Base-by-base conservation (phyloP, 2,329 filamentous ascomycete genomes). In the Emmonsiellopsis sp. region DNA sequence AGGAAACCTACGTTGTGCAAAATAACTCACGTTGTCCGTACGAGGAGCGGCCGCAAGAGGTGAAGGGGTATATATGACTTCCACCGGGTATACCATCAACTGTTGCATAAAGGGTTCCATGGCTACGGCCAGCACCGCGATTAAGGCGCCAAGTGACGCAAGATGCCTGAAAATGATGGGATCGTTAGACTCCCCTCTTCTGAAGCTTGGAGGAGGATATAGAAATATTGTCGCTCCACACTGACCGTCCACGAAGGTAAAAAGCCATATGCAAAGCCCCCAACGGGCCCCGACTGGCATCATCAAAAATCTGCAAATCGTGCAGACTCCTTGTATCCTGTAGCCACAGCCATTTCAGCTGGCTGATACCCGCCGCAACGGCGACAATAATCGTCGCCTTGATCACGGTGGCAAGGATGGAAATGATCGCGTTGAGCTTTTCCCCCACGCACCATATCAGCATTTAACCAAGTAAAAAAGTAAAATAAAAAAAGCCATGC, bases 281-380 rank as follows among this genome's bases (percentile, higher is more conserved):
- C 59, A 63, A 65, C 1, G 58, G 61, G 0, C 63, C 67, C 7
- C 65, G 57, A 31, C 62, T 64, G 0, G 66, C 64, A 7, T 59
- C 57, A 40, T 68, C 65, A 31, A 65, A 67, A 6, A 57, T 15
- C 42, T 66, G 61, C 13, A 67, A 57, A 35, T 66, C 54, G 15
- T 54, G 41, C 10, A 70, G 55, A 26, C 46, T 53, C 11, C 54
- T 59, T 4, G 50, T 42, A 9, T 52, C 46, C 7, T 55, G 40
- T 50, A 65, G 66, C 51, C 66, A 61, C 7, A 57, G 13, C 70
- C 70, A 73, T 57, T 71, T 71, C 35, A 70, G 57, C 54, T 73
- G 70, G 41, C 63, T 61, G 34, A 72, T 57, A 40, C 64, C 64
- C 30, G 64, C 61, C 1, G 66, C 62, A 10, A 68, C 53, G 7